phyloP scores from a whole-genome alignment of 495 filamentous ascomycete genomes.

The Lasiosphaeris hirsuta region DNA sequence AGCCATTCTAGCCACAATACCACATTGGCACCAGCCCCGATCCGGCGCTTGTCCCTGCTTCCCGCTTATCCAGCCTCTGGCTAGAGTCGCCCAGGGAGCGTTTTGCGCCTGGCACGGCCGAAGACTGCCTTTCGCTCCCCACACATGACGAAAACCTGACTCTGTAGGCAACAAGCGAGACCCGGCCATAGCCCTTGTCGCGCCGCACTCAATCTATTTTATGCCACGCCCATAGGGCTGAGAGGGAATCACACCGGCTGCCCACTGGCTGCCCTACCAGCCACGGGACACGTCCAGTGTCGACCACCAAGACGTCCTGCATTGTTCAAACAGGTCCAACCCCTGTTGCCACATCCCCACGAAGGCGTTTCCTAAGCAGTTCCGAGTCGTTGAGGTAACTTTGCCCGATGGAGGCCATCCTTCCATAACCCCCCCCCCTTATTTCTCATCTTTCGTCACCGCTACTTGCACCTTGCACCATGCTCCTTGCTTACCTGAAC shows the following conservation, averaged over 20 bases:
- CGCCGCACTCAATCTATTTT: constrained; percentile 1
- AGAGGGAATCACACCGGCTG: neutral
- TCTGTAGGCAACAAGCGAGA: constrained; percentile 5
- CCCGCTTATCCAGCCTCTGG: too few species aligned
- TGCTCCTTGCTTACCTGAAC: too few species aligned
- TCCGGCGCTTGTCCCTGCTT: too few species aligned
- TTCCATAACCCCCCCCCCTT: too few species aligned
- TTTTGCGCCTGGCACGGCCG: neutral
- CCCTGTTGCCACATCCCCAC: neutral
- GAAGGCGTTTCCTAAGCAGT: too few species aligned
- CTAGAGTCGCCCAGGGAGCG: too few species aligned
- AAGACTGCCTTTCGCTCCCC: neutral
- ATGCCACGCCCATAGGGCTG: constrained; percentile 4
- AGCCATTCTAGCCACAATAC: too few species aligned
- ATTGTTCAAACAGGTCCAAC: neutral
- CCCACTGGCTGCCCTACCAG: neutral
- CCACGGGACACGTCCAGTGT: neutral
- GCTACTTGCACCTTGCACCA: too few species aligned
- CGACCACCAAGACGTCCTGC: neutral
- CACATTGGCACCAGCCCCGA: too few species aligned
- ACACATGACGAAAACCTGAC: neutral
- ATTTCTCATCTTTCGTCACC: too few species aligned
- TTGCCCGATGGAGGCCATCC: too few species aligned
- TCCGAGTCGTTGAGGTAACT: too few species aligned
- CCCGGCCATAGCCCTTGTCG: neutral